Conservation (phyloP, 2,329 filamentous ascomycete genomes). For the Raffaelea deltoideospora region DNA sequence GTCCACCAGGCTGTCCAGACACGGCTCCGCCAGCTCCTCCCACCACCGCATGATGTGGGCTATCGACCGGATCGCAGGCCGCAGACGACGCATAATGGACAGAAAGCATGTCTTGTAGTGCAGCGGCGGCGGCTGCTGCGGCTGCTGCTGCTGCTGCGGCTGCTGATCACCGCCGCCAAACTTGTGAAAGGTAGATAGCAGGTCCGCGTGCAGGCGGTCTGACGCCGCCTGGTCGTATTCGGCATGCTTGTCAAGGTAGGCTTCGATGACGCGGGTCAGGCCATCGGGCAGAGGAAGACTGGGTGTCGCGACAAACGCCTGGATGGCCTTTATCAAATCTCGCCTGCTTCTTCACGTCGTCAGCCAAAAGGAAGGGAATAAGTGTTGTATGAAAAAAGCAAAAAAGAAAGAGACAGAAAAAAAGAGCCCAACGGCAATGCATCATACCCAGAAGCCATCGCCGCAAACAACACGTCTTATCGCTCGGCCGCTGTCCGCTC, state of each 20-base stretch:
- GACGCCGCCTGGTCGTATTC: slow-evolving; percentile 51
- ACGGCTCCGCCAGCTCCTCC: slow-evolving; percentile 43
- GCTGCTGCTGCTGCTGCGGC: too few species aligned
- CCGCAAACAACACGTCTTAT: not conserved
- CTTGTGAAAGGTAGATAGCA: slow-evolving; percentile 50
- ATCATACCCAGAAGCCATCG: not conserved
- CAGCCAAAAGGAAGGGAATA: not conserved
- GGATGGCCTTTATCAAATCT: slow-evolving; percentile 44
- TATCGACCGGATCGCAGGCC: slow-evolving; percentile 47
- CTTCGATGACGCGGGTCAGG: slow-evolving; percentile 43
- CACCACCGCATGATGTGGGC: slow-evolving; percentile 58
- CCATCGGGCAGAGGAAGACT: slow-evolving; percentile 51
- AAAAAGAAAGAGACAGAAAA: not conserved
- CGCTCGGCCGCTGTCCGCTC: too few species aligned
- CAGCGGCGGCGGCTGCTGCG: slow-evolving; percentile 33
- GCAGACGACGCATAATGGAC: slow-evolving; percentile 46
- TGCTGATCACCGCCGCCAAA: too few species aligned
- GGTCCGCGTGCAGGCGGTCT: slow-evolving; percentile 61
- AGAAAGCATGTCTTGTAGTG: slow-evolving; percentile 51
- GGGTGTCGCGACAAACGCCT: slow-evolving; percentile 31
- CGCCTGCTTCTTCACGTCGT: slow-evolving; percentile 33
- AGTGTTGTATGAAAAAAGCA: too few species aligned
- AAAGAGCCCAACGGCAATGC: not conserved
- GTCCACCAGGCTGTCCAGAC: slow-evolving; percentile 37
- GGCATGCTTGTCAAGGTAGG: slow-evolving; percentile 53